phyloP scores from a whole-genome alignment of 768 basidiomycete species.

The Phaeolepiota aurea region DNA sequence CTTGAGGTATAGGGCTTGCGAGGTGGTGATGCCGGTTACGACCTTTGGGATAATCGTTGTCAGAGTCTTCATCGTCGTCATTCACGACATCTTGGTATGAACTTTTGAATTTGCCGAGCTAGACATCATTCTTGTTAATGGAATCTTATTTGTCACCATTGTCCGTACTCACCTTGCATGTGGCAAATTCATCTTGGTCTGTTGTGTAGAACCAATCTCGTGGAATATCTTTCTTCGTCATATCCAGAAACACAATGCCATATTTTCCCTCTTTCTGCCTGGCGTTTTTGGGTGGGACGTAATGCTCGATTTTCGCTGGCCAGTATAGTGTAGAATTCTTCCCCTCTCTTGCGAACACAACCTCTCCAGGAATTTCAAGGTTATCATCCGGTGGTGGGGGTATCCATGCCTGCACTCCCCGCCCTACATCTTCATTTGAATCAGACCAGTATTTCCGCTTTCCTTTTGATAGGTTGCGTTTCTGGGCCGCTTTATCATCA shows the following conservation, averaged over 20 bases:
- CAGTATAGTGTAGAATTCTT: conserved; percentile 37
- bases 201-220: conserved; percentile 50
- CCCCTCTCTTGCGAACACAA: conserved; percentile 45
- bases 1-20: conserved; percentile 30
- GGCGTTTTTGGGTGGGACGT: conserved; percentile 34
- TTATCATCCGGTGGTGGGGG: conserved; percentile 38
- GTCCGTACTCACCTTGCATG: conserved; percentile 38
- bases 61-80: conserved; percentile 26
- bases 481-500: not conserved
- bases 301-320: conserved; percentile 56
- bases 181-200: conserved; percentile 52
- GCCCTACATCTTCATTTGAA: conserved; percentile 8
- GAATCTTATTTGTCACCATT: not conserved
- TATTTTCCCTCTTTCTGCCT: conserved; percentile 35
- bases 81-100: conserved; percentile 28
- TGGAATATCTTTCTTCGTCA: conserved; percentile 26
- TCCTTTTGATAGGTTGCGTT: conserved; percentile 11
- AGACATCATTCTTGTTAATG: conserved; percentile 1
- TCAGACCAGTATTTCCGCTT: conserved; percentile 18
- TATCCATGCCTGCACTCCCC: conserved; percentile 19
- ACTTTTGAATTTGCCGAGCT: conserved; percentile 55
- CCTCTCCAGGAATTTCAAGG: conserved; percentile 59
- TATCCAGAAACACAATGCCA: conserved; percentile 52
- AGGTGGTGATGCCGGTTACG: conserved; percentile 14
- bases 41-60: conserved; percentile 18